Conservation (phyloP, 2,329 filamentous ascomycete species). For the Phialocephala subalpina region DNA sequence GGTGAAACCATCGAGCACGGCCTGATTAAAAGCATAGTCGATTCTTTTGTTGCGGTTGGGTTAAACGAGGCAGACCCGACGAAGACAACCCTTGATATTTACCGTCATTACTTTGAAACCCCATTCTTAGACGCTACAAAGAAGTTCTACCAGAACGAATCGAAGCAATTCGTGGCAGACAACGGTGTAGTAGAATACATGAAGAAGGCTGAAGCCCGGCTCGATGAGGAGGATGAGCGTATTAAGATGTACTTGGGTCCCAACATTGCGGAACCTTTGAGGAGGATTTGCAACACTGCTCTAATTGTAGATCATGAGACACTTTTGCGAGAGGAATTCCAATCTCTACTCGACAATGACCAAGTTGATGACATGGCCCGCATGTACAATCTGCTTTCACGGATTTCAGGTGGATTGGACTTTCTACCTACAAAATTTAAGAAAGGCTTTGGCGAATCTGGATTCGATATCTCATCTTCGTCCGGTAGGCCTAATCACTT, state of each 20-base stretch:
- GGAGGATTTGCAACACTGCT: conserved; percentile 86
- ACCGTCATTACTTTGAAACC: conserved; percentile 89
- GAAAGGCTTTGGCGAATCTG: no score
- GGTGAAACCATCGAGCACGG: conserved; percentile 97
- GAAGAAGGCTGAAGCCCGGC: conserved; percentile 94
- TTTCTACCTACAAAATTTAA: conserved; percentile 89
- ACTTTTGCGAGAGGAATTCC: conserved; percentile 94
- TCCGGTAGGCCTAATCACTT: no score
- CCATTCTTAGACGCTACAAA: conserved; percentile 89
- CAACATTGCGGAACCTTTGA: conserved; percentile 85
- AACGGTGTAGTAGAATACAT: conserved; percentile 99
- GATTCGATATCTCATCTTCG: no score
- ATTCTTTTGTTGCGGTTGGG: conserved; percentile 94
- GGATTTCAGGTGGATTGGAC: conserved; percentile 91
- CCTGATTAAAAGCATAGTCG: conserved; percentile 96
- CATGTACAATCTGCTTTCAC: conserved; percentile 91
- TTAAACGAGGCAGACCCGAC: conserved; percentile 91
- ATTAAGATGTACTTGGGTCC: conserved; percentile 90
- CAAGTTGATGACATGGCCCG: conserved; percentile 93
- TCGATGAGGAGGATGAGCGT: conserved; percentile 93
- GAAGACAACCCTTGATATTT: conserved; percentile 95
- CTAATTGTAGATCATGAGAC: conserved; percentile 88
- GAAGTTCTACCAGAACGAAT: conserved; percentile 89
- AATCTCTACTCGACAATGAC: conserved; percentile 91
- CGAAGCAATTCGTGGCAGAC: conserved; percentile 91